A percentile compares a stretch with the other conserved stretches of the same genome.
Conservation (phyloP, 1,284 basidiomycete genomes). For the Austroboletus olivaceoglutinosus region DNA sequence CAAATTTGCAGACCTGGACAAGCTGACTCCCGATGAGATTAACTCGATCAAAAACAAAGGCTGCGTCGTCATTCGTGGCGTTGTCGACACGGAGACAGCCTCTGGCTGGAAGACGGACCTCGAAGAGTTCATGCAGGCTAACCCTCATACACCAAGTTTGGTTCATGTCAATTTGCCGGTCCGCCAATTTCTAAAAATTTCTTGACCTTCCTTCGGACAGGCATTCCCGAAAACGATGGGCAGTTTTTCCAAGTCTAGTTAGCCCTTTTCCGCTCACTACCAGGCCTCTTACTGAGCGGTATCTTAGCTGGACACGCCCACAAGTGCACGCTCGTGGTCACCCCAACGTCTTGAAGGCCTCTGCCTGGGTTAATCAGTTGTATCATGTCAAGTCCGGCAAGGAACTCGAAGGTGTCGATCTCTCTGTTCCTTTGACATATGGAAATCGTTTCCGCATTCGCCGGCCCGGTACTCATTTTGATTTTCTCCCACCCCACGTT, state of each 20-base stretch:
- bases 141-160: conserved; percentile 53
- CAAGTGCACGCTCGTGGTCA: conserved; percentile 75
- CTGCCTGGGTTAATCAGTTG: conserved; percentile 62
- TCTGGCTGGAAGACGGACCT: conserved; percentile 56
- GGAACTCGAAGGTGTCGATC: conserved; percentile 55
- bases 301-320: conserved; percentile 61
- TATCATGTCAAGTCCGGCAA: conserved; percentile 47
- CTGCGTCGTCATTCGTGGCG: conserved; percentile 58
- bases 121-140: conserved; percentile 54
- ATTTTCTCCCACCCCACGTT: conserved; percentile 71
- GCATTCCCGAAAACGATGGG: conserved; percentile 56
- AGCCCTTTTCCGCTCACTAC: conserved; percentile 18
- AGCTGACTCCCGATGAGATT: conserved; percentile 45
- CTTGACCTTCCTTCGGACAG: conserved; percentile 30
- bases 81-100: conserved; percentile 58
- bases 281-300: not conserved
- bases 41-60: conserved; percentile 55
- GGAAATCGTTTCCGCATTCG: conserved; percentile 84
- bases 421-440: conserved; percentile 70
- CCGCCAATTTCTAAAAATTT: not conserved
- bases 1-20: conserved; percentile 52
- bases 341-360: conserved; percentile 64
- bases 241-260: conserved; percentile 75
- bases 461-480: conserved; percentile 69
- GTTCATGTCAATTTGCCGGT: not conserved